Evolutionary conservation across 352 stramenopile species (phyloP), one percentile per base, ranked within the genome.

Genomic region (Hyaloperonospora brassicae): DNA sequence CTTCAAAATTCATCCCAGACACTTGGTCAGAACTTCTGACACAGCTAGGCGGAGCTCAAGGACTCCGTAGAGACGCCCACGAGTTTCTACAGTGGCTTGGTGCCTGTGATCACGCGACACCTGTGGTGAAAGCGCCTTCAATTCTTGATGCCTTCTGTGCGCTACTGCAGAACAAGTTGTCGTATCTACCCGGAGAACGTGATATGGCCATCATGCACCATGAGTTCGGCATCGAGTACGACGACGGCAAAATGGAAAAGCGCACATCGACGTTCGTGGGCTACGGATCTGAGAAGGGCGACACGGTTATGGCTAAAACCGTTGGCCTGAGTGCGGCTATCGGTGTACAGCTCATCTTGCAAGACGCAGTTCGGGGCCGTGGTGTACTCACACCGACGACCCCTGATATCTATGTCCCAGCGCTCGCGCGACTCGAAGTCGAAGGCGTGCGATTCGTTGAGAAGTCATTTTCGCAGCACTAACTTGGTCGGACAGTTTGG

Each of bases 141-240:
- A 52, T 88, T 27, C 78, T 96, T 47, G 87, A 95, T 47, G 84
- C 83, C 14, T 93, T 96, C 59, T 95, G 82, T 47, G 57, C 65
- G 7, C 47, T 97, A 7, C 64, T 98, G 41, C 85, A 97, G 56
- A 69, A 93, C 17, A 93, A 95, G 63, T 72, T 98, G 8, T 72
- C 79, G 17, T 97, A 95, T 66, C 70, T 85, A 50, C 80, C 84
- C 9, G 75, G 76, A 42, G 94, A 98, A 68, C 84, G 87, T n/a
- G 94, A 98, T 53, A 97, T 98, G 91, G 89, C 93, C 34, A 84
- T 96, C 62, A 96, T 97, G 87, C 86, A 95, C 58, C 87, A 97
- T 78, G 83, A 89, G 38, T 93, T 96, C 36, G 82, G 81, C 11
- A 70, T 93, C 23, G 72, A 89, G 43, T 89, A 86, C 49, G 61